phyloP scores from a whole-genome alignment of 1,284 basidiomycete species.

The Puccinia coronata region DNA sequence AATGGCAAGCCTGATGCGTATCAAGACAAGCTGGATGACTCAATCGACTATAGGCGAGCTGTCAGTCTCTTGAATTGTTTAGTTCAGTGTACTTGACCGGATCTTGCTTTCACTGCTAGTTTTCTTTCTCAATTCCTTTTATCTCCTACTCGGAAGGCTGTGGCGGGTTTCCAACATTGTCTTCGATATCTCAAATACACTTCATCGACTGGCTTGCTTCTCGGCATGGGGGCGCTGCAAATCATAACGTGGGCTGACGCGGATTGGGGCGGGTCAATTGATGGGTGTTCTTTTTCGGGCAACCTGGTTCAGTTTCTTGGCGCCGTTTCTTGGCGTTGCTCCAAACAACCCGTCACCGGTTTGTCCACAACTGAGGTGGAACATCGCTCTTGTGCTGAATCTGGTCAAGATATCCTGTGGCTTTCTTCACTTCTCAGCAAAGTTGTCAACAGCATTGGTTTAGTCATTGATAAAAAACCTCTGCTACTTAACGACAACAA shows the following conservation, averaged over 20 bases:
- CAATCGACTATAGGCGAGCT: not conserved
- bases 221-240: not conserved
- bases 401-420: not conserved
- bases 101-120: not conserved
- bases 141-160: not conserved
- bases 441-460: too few relatives aligned
- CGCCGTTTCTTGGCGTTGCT: not conserved
- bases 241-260: not conserved
- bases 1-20: not conserved
- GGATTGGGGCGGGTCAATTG: not conserved
- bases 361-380: not conserved
- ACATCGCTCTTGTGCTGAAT: too few relatives aligned
- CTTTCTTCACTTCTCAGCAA: not conserved
- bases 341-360: not conserved
- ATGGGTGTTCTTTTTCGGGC: not conserved
- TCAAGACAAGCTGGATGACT: not conserved
- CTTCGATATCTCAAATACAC: not conserved
- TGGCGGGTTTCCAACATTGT: not conserved
- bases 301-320: not conserved
- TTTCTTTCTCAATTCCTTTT: not conserved
- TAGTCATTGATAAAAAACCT: too few relatives aligned
- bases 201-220: not conserved
- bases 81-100: conserved; percentile 22
- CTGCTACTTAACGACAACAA: too few relatives aligned
- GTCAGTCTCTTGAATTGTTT: conserved; percentile 10